Base-by-base conservation (phyloP, 2,329 filamentous ascomycete species). In the Macrophomina pseudophaseolina region DNA sequence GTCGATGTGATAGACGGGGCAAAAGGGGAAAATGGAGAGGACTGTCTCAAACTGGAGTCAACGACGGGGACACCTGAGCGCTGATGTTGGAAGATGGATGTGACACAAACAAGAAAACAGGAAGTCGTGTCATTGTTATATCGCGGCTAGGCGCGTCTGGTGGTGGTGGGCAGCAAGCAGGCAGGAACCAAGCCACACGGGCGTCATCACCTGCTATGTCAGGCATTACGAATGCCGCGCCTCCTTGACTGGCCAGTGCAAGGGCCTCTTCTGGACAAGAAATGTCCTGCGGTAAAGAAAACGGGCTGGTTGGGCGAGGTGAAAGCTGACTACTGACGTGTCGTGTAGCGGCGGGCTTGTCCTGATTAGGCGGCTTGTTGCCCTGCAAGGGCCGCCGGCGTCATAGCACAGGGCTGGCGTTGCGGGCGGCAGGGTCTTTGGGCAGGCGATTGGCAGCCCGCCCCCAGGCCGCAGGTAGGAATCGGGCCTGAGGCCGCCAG, bases 161-260 rank as follows among this genome's bases (percentile, higher is more conserved):
- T 38, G n/a, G 32, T 62, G 42, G 44, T 49, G 58, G 58, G 44
- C 44, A 35, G 42, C 44, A 35, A 38, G 30, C 58, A 28, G 28
- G 40, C 56, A 60, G 6, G 58, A 62, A 49, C 58, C 58, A 62
- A 62, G 58, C 58, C 58, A 62, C 58, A 1, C 14, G 30, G 38
- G 53, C 35, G 53, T 33, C 53, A 58, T 58, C 53, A 58, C 53
- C 35, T 49, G 58, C 58, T 35, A 40, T 62, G 58, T 62, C 58
- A 62, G 44, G 58, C 58, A 62, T 62, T 62, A 62, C 58, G 58
- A 62, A 62, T 62, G 58, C 58, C 58, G 32, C 58, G 58, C 58
- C 42, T 38, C 44, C 16, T 62, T 30, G 30, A 62, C 42, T 62
- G 58, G 58, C 58, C 58, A 49, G 42, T 49, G 30, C 58, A 62